Conservation (phyloP, 2,329 filamentous ascomycete genomes). For the Neofusicoccum ribis region DNA sequence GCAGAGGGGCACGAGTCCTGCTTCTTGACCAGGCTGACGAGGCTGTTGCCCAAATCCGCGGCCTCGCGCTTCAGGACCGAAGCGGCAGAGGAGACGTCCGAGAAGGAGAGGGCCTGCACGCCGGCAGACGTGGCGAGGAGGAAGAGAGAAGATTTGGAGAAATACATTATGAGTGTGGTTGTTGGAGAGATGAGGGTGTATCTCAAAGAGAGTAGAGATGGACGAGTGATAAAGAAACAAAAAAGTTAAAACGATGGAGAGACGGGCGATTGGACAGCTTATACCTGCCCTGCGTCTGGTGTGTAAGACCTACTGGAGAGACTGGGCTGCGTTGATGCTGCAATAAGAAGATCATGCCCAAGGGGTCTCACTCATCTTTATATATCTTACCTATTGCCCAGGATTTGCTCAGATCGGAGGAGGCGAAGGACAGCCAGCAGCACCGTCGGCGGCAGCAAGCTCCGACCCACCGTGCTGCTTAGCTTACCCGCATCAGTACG, state of each 20-base stretch:
- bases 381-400: constrained; percentile 7
- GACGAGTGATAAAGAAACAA: not conserved
- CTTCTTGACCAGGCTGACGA: constrained; percentile 3
- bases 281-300: not conserved
- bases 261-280: not conserved
- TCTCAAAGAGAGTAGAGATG: not conserved
- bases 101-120: constrained; percentile 11
- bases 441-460: not conserved
- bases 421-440: not conserved
- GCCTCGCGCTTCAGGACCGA: constrained; percentile 14
- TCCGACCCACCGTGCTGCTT: constrained; percentile 13
- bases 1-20: constrained; percentile 26
- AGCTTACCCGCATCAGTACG: constrained; percentile 8
- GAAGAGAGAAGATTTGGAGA: constrained; percentile 4
- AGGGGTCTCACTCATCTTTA: not conserved
- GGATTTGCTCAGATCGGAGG: constrained; percentile 2
- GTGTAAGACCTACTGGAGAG: not conserved
- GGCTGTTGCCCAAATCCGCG: not conserved
- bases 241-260: not conserved
- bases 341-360: not conserved
- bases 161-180: constrained; percentile 1
- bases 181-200: not conserved
- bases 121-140: not conserved
- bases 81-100: constrained; percentile 14
- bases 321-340: not conserved